These are phyloP conservation scores for Pseudonitzschia multiseries DNA, from an alignment of 108 stramenopile species.

Conservation along the genomic window DNA sequence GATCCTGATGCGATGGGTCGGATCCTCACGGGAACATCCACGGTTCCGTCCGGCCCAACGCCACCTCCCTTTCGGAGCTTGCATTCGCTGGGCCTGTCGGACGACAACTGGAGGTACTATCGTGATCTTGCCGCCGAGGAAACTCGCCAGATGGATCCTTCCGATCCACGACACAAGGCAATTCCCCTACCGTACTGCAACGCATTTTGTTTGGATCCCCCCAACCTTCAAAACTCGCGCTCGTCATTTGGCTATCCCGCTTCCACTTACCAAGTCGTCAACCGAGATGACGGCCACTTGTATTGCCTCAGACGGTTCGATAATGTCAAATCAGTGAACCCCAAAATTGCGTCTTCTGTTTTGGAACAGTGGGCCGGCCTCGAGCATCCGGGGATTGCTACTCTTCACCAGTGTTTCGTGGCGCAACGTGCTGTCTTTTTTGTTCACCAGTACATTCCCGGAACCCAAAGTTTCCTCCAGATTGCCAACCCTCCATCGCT, in stretches of 20 bases:
- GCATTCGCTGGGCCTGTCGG: constrained; percentile 46
- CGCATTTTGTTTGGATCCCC: constrained; percentile 27
- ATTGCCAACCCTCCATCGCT: constrained; percentile 39
- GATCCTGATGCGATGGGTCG: constrained; percentile 7
- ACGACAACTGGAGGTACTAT: constrained; percentile 64
- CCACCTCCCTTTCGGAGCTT: constrained; percentile 48
- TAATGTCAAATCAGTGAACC: constrained; percentile 70
- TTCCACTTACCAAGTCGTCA: constrained; percentile 59
- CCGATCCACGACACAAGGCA: constrained; percentile 63
- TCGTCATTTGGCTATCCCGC: constrained; percentile 83
- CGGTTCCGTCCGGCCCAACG: constrained; percentile 44
- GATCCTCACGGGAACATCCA: constrained; percentile 20
- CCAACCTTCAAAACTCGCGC: constrained; percentile 31
- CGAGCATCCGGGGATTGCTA: constrained; percentile 74
- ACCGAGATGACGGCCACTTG: constrained; percentile 68
- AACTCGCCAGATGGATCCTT: constrained; percentile 60
- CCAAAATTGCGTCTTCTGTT: constrained; percentile 78
- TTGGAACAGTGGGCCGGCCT: constrained; percentile 61
- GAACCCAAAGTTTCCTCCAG: constrained; percentile 69
- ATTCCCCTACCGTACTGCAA: constrained; percentile 39
- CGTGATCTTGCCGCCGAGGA: constrained; percentile 58
- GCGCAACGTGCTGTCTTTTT: constrained; percentile 89
- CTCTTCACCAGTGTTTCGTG: constrained; percentile 74
- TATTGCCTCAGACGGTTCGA: constrained; percentile 89
- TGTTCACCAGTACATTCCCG: constrained; percentile 84